These are phyloP conservation scores for Fusarium sulawesiense DNA, from an alignment of 2,329 filamentous ascomycete species.

Conservation along the genomic window DNA sequence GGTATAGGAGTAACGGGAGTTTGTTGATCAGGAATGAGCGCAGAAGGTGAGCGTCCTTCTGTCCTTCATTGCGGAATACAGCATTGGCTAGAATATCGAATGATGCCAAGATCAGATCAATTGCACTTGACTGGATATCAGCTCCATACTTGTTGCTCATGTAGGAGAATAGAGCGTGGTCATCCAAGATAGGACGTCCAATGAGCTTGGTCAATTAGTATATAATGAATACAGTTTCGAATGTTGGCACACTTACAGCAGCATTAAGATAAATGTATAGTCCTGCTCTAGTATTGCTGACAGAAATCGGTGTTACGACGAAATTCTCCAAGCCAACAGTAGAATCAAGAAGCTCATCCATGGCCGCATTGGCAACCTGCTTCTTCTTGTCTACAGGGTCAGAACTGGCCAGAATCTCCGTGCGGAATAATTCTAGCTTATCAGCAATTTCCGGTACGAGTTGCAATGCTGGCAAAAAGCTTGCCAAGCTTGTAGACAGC, in stretches of 20 bases:
- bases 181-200: conserved; percentile 85
- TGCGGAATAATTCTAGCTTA: conserved; percentile 68
- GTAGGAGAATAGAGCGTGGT: conserved; percentile 80
- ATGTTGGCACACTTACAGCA: conserved; percentile 63
- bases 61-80: conserved; percentile 73
- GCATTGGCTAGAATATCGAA: conserved; percentile 92
- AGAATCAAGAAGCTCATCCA: conserved; percentile 69
- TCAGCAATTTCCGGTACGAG: conserved; percentile 64
- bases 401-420: conserved; percentile 65
- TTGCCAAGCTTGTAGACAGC: conserved; percentile 62
- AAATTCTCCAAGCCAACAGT: conserved; percentile 67
- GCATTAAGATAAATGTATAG: conserved; percentile 89
- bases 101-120: conserved; percentile 86
- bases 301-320: conserved; percentile 72
- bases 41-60: conserved; percentile 74
- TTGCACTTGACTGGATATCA: conserved; percentile 79
- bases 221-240: fast-evolving
- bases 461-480: conserved; percentile 69
- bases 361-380: conserved; percentile 59
- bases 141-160: conserved; percentile 86
- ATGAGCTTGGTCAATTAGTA: conserved; percentile 68
- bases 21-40: conserved; percentile 87
- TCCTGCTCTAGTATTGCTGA: conserved; percentile 80
- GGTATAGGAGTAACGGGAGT: conserved; percentile 65
- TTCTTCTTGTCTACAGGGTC: conserved; percentile 66